A percentile compares a stretch with the other conserved stretches of the same genome.
These are phyloP conservation scores for Pythium brassicae DNA, from an alignment of 352 stramenopile genomes.

Conservation along the genomic window DNA sequence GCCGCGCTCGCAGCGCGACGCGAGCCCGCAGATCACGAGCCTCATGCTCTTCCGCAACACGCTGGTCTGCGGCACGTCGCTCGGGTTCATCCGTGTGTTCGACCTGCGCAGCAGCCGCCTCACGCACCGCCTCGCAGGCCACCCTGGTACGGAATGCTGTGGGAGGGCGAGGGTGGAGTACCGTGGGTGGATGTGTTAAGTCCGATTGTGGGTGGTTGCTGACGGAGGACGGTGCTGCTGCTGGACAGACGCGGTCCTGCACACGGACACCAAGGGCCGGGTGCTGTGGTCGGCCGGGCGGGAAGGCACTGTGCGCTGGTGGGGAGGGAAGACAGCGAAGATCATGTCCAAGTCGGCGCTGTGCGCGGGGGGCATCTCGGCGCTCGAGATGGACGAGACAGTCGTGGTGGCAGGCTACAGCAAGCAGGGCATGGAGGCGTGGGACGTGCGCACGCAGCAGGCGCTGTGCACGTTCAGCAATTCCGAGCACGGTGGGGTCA, in stretches of 20 bases:
- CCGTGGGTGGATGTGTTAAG: neutral
- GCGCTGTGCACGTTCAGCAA: constrained; percentile 83
- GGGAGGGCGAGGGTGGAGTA: neutral
- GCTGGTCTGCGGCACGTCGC: constrained; percentile 83
- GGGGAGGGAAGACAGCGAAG: constrained; percentile 85
- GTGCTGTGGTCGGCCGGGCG: constrained; percentile 82
- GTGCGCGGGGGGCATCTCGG: constrained; percentile 68
- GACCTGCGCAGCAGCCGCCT: constrained; percentile 75
- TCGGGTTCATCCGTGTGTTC: constrained; percentile 84
- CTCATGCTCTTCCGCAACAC: constrained; percentile 87
- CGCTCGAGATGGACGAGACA: constrained; percentile 87
- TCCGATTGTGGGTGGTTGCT: neutral
- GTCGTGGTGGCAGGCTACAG: constrained; percentile 83
- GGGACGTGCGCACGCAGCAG: constrained; percentile 86
- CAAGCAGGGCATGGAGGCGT: constrained; percentile 82
- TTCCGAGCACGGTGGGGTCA: constrained; percentile 58
- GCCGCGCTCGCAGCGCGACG: constrained; percentile 54
- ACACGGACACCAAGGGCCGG: constrained; percentile 80
- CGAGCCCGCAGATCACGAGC: constrained; percentile 77
- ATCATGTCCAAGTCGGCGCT: constrained; percentile 80
- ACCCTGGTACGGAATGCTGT: constrained; percentile 66
- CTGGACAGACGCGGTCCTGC: constrained; percentile 63
- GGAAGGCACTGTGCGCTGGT: constrained; percentile 84
- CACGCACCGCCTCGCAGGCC: constrained; percentile 76
- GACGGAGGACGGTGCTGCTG: neutral